phyloP scores from a whole-genome alignment of 2,329 filamentous ascomycete genomes.

The Tolypocladium album region DNA sequence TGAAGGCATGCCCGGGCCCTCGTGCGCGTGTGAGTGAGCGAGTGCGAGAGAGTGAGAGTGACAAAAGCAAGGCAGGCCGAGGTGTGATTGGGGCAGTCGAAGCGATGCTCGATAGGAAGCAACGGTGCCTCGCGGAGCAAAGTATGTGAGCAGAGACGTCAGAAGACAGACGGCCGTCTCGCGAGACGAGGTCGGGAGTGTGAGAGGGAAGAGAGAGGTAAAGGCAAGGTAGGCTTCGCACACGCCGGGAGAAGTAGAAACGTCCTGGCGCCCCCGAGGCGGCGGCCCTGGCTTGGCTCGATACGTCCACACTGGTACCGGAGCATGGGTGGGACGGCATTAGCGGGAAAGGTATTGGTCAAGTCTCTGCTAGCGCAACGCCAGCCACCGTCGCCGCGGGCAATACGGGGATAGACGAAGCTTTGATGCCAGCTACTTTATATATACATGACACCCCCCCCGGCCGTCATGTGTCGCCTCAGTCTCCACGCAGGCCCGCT shows the following conservation, averaged over 20 bases:
- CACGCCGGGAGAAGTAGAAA: slow-evolving; percentile 26
- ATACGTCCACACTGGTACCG: slow-evolving; percentile 21
- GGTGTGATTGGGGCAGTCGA: neutral
- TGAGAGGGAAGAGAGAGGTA: slow-evolving; percentile 16
- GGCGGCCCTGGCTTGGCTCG: slow-evolving; percentile 23
- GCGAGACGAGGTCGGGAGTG: slow-evolving; percentile 15
- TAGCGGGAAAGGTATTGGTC: slow-evolving; percentile 13
- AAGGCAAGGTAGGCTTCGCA: slow-evolving; percentile 18
- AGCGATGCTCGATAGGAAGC: neutral
- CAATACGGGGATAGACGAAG: neutral
- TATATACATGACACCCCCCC: slow-evolving; percentile 20
- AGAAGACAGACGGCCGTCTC: slow-evolving; percentile 7
- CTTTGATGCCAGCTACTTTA: slow-evolving; percentile 14
- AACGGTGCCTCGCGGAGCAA: neutral
- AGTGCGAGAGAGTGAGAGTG: slow-evolving; percentile 9
- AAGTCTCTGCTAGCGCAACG: slow-evolving; percentile 14
- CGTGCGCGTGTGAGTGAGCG: slow-evolving; percentile 7
- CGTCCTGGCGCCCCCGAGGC: slow-evolving; percentile 25
- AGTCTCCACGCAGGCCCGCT: slow-evolving; percentile 25
- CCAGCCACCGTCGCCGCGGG: slow-evolving; percentile 2
- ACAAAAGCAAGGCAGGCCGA: neutral
- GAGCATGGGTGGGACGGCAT: slow-evolving; percentile 25
- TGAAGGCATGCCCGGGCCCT: slow-evolving; percentile 16
- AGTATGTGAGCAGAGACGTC: neutral
- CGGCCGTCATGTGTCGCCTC: slow-evolving; percentile 19